These are phyloP conservation scores for Nemophila menziesii DNA, from an alignment of 257 asterid genomes.

Conservation along the genomic window DNA sequence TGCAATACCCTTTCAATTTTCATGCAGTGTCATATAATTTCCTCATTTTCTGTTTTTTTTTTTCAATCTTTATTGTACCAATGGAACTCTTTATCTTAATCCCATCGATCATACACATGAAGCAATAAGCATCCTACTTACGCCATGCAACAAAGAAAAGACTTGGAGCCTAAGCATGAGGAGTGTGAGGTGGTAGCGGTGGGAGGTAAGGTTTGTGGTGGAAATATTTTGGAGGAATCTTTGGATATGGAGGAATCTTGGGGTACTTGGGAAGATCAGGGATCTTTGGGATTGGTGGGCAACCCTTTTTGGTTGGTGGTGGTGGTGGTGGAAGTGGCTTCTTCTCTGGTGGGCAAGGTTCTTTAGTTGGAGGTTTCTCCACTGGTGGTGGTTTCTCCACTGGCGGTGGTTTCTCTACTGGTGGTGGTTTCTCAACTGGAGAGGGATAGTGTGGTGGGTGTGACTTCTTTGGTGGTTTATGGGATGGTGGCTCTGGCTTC, in stretches of 20 bases:
- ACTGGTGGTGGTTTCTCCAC: too few relatives aligned
- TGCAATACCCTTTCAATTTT: background rate
- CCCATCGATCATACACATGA: background rate
- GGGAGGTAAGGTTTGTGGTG: background rate
- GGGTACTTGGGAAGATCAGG: background rate
- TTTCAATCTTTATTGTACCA: background rate
- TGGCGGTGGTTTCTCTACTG: too few relatives aligned
- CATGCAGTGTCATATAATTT: background rate
- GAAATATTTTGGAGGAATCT: background rate
- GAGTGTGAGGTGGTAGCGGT: background rate
- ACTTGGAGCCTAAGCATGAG: background rate
- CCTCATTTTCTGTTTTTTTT: background rate
- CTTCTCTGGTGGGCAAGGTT: background rate
- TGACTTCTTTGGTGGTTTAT: background rate
- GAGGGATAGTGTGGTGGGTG: too few relatives aligned
- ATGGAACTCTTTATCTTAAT: background rate
- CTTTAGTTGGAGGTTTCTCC: background rate
- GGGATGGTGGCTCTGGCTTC: background rate
- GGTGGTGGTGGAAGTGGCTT: conserved; percentile 4
- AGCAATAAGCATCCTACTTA: too few relatives aligned
- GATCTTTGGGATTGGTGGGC: background rate
- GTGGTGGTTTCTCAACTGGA: background rate
- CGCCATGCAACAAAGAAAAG: too few relatives aligned
- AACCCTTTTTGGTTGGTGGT: background rate
- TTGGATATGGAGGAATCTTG: background rate